Conservation (phyloP, 2,329 filamentous ascomycete species). For the Alternaria metachromatica region DNA sequence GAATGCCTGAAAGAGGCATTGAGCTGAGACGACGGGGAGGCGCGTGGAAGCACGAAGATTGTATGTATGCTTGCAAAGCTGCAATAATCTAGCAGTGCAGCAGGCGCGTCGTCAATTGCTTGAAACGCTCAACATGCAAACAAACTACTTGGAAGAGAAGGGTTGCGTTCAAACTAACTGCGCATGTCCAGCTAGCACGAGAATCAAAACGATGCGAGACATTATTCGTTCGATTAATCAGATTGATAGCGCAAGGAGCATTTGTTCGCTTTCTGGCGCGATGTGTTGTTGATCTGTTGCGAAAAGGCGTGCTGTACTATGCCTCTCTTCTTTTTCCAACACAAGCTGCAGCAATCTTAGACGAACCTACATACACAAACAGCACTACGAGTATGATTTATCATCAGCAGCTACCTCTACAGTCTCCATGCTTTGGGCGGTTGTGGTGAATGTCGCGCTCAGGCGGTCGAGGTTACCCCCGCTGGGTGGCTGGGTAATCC, state of each 20-base stretch:
- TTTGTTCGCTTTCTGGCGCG: background rate
- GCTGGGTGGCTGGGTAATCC: constrained; percentile 41
- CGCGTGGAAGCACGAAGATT: background rate
- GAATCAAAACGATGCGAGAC: background rate
- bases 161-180: background rate
- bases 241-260: background rate
- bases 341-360: background rate
- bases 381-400: background rate
- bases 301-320: background rate
- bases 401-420: background rate
- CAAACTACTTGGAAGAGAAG: background rate
- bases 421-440: background rate
- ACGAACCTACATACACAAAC: background rate
- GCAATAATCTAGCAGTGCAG: background rate
- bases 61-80: background rate
- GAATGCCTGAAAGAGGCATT: background rate
- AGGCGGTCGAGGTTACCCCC: constrained; percentile 1
- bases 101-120: background rate
- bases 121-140: background rate
- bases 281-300: background rate
- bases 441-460: background rate
- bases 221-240: background rate
- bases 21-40: background rate
- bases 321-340: background rate
- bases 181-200: background rate